Percentiles rank a stretch among this genome's conserved stretches.
phyloP scores from a whole-genome alignment of 495 filamentous ascomycete species.

The Sabuloglossum arenarium region DNA sequence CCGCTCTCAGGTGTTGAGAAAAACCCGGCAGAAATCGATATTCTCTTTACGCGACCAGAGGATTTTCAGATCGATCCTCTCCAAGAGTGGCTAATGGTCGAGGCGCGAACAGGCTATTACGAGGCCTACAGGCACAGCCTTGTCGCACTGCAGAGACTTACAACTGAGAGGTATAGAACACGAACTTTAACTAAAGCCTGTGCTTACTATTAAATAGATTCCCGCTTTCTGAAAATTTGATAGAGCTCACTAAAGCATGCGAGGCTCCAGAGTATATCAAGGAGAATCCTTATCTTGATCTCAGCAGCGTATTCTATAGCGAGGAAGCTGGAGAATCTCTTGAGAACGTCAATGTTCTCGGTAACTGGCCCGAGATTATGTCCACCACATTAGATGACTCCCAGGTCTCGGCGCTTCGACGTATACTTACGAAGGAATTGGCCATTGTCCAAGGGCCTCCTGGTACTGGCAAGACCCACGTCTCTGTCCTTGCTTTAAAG shows the following conservation, averaged over 20 bases:
- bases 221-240: conserved; percentile 39
- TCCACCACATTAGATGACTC: conserved; percentile 40
- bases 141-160: conserved; percentile 51
- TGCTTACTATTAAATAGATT: conserved; percentile 22
- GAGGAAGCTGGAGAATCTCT: conserved; percentile 3
- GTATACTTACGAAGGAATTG: conserved; percentile 51
- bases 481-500: conserved; percentile 50
- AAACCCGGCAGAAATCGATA: conserved; percentile 52
- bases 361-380: conserved; percentile 26
- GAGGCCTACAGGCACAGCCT: conserved; percentile 55
- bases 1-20: conserved; percentile 36
- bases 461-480: conserved; percentile 74
- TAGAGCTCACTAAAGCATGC: conserved; percentile 25
- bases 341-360: conserved; percentile 25
- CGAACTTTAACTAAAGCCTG: neutral
- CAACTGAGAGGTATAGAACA: conserved; percentile 29
- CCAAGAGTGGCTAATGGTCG: conserved; percentile 58
- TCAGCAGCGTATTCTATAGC: conserved; percentile 12
- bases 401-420: conserved; percentile 43
- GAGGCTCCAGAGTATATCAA: conserved; percentile 27
- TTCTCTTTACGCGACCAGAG: conserved; percentile 42
- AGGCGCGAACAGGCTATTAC: conserved; percentile 47
- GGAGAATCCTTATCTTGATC: conserved; percentile 23
- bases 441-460: conserved; percentile 81
- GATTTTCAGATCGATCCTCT: conserved; percentile 49